These are phyloP conservation scores for Fusarium subtropicale DNA, from an alignment of 2,329 filamentous ascomycete genomes.

Conservation along the genomic window DNA sequence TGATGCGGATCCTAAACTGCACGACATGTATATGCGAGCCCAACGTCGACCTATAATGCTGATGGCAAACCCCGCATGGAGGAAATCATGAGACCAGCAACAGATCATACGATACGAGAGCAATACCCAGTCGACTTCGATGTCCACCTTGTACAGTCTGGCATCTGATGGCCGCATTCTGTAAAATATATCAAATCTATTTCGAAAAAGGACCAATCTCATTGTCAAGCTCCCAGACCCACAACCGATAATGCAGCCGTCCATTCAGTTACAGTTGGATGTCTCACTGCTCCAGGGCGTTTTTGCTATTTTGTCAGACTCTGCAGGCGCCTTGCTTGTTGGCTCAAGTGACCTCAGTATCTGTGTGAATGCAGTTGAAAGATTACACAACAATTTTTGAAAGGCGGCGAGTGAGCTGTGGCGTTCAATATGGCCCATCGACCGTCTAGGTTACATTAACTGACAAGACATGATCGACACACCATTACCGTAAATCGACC, in stretches of 20 bases:
- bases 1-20: constrained; percentile 81
- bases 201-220: constrained; percentile 37
- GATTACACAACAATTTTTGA: constrained; percentile 23
- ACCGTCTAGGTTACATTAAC: constrained; percentile 35
- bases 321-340: constrained; percentile 17
- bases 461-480: constrained; percentile 30
- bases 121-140: constrained; percentile 44
- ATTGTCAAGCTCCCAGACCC: constrained; percentile 23
- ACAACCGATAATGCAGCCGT: constrained; percentile 24
- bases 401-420: constrained; percentile 27
- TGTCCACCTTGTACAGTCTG: constrained; percentile 46
- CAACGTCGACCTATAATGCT: constrained; percentile 78
- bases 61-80: constrained; percentile 55
- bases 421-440: constrained; percentile 30
- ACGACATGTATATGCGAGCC: constrained; percentile 80
- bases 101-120: constrained; percentile 41
- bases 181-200: constrained; percentile 47
- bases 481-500: constrained; percentile 27
- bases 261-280: constrained; percentile 18
- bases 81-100: constrained; percentile 44
- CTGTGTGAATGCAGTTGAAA: constrained; percentile 15
- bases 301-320: constrained; percentile 24
- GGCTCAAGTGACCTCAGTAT: constrained; percentile 24
- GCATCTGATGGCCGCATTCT: constrained; percentile 42
- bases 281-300: constrained; percentile 27